Percentiles rank a stretch among this genome's conserved stretches.
Conservation (phyloP, 352 stramenopile genomes). For the Phytophthora brassicae region DNA sequence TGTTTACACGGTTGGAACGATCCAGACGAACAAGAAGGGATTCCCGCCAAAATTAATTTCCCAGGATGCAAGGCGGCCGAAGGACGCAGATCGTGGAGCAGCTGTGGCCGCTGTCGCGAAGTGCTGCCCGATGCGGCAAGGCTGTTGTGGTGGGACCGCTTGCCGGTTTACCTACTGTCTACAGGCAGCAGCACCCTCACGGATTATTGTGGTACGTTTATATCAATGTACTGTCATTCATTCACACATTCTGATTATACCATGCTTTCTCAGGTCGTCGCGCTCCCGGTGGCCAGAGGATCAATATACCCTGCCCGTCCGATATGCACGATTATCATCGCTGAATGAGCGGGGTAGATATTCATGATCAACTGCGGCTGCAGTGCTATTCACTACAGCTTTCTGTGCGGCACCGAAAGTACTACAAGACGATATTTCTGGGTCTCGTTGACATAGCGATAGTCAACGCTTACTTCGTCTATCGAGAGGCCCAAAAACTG, state of each 20-base stretch:
- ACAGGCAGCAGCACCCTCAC: background rate
- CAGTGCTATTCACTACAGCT: too few relatives aligned
- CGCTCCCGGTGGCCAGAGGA: background rate
- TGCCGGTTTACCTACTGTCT: slow-evolving; percentile 2
- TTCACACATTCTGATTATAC: too few relatives aligned
- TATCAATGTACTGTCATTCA: background rate
- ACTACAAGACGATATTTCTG: too few relatives aligned
- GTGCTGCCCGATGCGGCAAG: background rate
- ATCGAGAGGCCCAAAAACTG: too few relatives aligned
- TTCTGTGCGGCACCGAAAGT: too few relatives aligned
- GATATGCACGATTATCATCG: too few relatives aligned
- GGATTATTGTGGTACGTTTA: slow-evolving; percentile 1
- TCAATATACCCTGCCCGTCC: too few relatives aligned
- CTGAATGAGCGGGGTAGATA: too few relatives aligned
- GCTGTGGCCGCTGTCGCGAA: background rate
- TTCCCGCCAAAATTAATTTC: background rate
- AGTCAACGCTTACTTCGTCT: too few relatives aligned
- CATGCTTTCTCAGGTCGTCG: background rate
- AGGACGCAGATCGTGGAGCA: background rate
- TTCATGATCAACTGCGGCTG: too few relatives aligned
- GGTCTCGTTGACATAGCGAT: too few relatives aligned
- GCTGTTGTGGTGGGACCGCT: background rate
- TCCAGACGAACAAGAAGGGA: slow-evolving; percentile 16
- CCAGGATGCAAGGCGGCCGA: background rate
- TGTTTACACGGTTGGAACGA: slow-evolving; percentile 11